These are phyloP conservation scores for Saccharomyces hybrid DNA, from an alignment of 1,139 yeast species.

Conservation along the genomic window DNA sequence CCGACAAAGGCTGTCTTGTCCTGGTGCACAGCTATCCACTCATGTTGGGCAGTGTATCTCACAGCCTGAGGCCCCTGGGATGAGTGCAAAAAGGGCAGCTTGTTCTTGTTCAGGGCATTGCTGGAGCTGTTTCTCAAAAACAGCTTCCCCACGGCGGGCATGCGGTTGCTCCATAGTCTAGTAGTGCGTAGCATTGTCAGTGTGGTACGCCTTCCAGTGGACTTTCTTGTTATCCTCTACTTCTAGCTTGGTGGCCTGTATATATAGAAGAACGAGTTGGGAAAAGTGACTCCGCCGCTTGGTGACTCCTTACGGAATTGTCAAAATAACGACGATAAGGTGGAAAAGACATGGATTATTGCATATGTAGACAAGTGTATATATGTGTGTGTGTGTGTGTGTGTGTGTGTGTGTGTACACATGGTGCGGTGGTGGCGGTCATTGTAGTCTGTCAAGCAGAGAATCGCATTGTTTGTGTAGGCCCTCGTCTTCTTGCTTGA, in stretches of 20 bases:
- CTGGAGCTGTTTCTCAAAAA: conserved; percentile 10
- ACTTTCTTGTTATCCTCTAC: not conserved
- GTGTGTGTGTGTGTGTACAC: too few relatives aligned
- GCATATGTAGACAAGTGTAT: not conserved
- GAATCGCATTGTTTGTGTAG: conserved; percentile 48
- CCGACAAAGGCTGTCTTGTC: conserved; percentile 85
- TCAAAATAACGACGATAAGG: not conserved
- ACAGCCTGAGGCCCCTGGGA: conserved; percentile 34
- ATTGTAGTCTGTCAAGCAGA: conserved; percentile 36
- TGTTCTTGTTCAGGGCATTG: conserved; percentile 26
- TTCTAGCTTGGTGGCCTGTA: not conserved
- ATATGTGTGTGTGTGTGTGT: not conserved
- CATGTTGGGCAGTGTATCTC: conserved; percentile 85
- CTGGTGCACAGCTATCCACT: conserved; percentile 83
- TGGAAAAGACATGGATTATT: too few relatives aligned
- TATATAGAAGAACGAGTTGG: not conserved
- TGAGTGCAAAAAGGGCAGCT: conserved; percentile 28
- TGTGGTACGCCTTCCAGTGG: not conserved
- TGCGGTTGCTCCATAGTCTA: not conserved
- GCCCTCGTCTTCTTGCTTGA: conserved; percentile 48
- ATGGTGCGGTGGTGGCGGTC: not conserved
- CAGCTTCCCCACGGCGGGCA: conserved; percentile 6
- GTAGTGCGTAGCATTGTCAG: conserved; percentile 5
- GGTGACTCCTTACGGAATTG: not conserved
- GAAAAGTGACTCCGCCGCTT: not conserved